These are phyloP conservation scores for Nannizzia gypsea DNA, from an alignment of 2,329 filamentous ascomycete genomes.

Conservation along the genomic window DNA sequence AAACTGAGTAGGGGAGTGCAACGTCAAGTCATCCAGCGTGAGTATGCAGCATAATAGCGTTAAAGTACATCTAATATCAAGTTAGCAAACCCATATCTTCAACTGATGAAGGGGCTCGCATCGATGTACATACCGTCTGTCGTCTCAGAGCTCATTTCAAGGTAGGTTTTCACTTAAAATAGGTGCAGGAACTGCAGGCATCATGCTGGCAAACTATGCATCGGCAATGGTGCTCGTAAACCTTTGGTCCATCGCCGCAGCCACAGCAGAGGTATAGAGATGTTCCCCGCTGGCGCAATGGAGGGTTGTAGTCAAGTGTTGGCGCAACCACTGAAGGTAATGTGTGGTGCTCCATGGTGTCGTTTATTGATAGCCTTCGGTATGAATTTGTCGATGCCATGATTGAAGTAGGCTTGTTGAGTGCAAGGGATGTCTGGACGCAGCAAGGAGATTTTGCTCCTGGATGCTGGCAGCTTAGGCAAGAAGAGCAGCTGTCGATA, in stretches of 20 bases:
- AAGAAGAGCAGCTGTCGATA: constrained; percentile 17
- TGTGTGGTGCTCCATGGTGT: neutral
- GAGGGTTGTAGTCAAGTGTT: neutral
- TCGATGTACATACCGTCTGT: neutral
- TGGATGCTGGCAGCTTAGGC: constrained; percentile 19
- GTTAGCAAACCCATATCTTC: neutral
- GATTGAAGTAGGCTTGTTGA: neutral
- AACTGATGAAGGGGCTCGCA: neutral
- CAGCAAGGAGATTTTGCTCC: constrained; percentile 16
- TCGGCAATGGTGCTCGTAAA: constrained; percentile 23
- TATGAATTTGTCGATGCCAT: neutral
- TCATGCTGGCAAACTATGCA: constrained; percentile 26
- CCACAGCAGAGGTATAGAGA: constrained; percentile 30
- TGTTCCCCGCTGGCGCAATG: constrained; percentile 10
- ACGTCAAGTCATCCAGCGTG: neutral
- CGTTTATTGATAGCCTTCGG: neutral
- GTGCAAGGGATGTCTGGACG: constrained; percentile 12
- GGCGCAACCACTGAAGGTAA: neutral
- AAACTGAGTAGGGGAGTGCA: neutral
- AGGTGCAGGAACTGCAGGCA: constrained; percentile 21
- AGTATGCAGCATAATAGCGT: neutral
- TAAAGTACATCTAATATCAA: neutral
- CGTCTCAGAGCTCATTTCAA: neutral
- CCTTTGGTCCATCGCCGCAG: constrained; percentile 30
- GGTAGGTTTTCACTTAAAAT: constrained; percentile 18